Base-by-base conservation (phyloP, 192 early-diverging fungal genomes). In the Backusella parvicylindrica region DNA sequence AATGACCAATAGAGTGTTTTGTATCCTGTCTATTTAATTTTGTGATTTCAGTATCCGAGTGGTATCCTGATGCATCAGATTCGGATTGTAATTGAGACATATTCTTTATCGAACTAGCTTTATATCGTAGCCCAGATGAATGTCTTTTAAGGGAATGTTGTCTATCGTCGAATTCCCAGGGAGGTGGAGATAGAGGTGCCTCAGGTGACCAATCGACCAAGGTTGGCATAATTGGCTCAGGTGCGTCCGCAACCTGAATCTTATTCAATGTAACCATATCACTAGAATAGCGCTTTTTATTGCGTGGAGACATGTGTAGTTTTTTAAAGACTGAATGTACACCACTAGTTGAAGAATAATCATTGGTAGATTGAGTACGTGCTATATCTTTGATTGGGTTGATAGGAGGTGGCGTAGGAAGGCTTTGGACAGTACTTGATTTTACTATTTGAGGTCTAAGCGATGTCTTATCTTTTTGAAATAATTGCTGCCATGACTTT, bases 271-370 rank as follows among this genome's bases (percentile, higher is more conserved):
- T 21, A 30, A 12, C 12, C 12, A 18, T 32, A 37, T 35, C 33
- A 7, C 33, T 66, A 6, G 64, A n/a, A 6, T 35, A 31, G 9
- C 65, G 32, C 35, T 36, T 33, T 12, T 37, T 68, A 23, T 68
- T 33, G 35, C 33, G 36, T 1, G 37, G 66, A 5, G 65, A n/a
- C 33, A 32, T 21, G 8, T 37, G 66, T 1, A 68, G 33, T 23
- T 68, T 68, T 68, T 68, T 68, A 38, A 68, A 68, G 13, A 68
- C 36, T 1, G 66, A 68, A 38, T 68, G 66, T 1, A 68, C 36
- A 38, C 66, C 21, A 12, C 64, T 18, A 9, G 16, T 31, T 65
- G 28, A 33, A 65, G 30, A 18, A 33, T n/a, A 7, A n/a, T 33
- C 32, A n/a, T 65, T 16, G 32, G 2, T 5, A n/a, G 28, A 33